Conservation (phyloP, 2,329 filamentous ascomycete species). For the Apiospora rasikravindrae region DNA sequence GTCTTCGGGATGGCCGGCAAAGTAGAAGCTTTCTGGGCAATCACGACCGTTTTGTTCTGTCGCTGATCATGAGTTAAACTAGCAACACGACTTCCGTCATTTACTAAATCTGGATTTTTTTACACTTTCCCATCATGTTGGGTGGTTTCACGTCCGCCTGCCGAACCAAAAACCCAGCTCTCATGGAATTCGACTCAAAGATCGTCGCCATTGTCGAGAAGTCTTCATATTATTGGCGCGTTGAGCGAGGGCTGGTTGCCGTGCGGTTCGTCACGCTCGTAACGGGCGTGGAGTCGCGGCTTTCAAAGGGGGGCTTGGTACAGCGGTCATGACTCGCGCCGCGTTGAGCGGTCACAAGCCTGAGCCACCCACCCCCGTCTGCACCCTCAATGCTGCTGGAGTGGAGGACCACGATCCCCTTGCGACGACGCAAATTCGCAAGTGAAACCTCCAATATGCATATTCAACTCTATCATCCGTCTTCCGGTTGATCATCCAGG, state of each 20-base stretch:
- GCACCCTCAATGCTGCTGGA: neutral
- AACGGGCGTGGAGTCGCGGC: neutral
- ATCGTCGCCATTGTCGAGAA: neutral
- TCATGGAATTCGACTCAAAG: neutral
- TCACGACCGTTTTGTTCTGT: neutral
- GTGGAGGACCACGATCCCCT: neutral
- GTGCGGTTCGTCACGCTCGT: neutral
- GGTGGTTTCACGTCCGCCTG: neutral
- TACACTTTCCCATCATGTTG: neutral
- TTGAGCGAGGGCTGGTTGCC: neutral
- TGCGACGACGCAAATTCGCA: neutral
- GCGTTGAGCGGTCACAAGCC: neutral
- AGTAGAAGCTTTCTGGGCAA: neutral
- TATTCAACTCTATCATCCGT: constrained; percentile 12
- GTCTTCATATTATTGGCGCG: neutral
- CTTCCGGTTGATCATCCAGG: neutral
- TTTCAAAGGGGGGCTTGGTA: neutral
- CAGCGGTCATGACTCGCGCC: neutral
- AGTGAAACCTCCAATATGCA: constrained; percentile 3
- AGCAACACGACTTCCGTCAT: neutral
- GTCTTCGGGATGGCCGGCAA: neutral
- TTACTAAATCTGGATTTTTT: neutral
- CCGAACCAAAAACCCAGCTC: neutral
- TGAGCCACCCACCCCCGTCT: constrained; percentile 3
- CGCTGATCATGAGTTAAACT: neutral